Evolutionary conservation across 2,329 filamentous ascomycete species (phyloP).

Genomic region (Zymoseptoria pseudotritici): DNA sequence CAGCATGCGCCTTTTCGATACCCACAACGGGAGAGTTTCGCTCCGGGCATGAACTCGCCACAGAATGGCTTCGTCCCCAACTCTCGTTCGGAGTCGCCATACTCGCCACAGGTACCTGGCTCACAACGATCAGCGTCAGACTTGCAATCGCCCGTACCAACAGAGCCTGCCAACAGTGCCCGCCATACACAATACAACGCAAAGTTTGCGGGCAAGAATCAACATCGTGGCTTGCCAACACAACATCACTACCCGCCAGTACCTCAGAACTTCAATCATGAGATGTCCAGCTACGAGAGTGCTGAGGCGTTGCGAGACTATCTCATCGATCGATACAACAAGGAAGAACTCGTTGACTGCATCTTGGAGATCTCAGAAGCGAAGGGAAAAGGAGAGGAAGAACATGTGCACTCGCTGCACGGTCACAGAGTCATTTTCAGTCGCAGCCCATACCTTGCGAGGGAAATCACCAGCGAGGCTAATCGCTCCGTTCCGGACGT

Average conservation of each 20-base stretch:
- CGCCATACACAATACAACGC: conserved; percentile 2
- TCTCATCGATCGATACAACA: conserved; percentile 22
- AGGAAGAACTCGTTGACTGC: conserved; percentile 26
- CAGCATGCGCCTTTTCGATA: conserved; percentile 20
- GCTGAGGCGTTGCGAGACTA: conserved; percentile 25
- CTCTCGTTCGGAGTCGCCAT: conserved; percentile 22
- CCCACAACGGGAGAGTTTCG: conserved; percentile 19
- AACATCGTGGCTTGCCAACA: conserved; percentile 3
- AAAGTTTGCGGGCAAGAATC: neutral
- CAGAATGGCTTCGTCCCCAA: conserved; percentile 14
- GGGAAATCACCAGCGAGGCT: conserved; percentile 17
- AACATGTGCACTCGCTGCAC: conserved; percentile 15
- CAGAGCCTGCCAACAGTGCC: conserved; percentile 5
- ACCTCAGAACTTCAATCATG: conserved; percentile 15
- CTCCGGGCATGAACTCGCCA: conserved; percentile 9
- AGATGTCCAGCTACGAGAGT: conserved; percentile 21
- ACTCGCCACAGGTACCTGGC: conserved; percentile 13
- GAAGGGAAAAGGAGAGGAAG: conserved; percentile 3
- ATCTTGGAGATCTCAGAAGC: conserved; percentile 24
- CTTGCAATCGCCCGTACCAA: conserved; percentile 15
- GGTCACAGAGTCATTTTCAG: conserved; percentile 26
- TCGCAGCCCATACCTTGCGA: conserved; percentile 23
- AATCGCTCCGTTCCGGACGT: neutral
- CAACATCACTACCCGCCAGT: conserved; percentile 15
- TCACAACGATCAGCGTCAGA: conserved; percentile 9